Evolutionary conservation across 2,329 filamentous ascomycete genomes (phyloP), one percentile per base, ranked within the genome.

Genomic region (Piedraia hortae): DNA sequence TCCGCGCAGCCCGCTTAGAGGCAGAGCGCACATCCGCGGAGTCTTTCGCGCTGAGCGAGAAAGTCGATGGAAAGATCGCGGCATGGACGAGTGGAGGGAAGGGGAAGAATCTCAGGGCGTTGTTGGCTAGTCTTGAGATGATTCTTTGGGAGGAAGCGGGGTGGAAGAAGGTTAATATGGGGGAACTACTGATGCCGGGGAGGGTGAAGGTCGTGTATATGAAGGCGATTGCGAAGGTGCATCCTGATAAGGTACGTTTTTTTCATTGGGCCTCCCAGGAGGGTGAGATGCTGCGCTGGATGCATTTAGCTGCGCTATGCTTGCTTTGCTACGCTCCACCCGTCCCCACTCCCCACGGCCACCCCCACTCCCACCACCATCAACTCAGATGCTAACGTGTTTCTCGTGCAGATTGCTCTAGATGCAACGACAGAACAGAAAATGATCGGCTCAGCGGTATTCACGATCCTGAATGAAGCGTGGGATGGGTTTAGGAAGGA

Each of bases 171-270:
- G 69, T 93, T 25, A 78, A 77, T 14, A 64, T 97, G 63, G 70
- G 80, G 31, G 85, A 97, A 50, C 47, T 97, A 34, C 71, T 97
- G 23, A 61, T 90, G 58, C 67, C 78, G 15, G 78, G 74, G 34
- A 90, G 82, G 55, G 85, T 93, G 44, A 97, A 97, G 61, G 70
- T 97, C 31, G 57, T 73, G 28, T 97, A 97, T 43, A 93, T 97
- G 85, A 91, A 90, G 60, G 85, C 82, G 4, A 93, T 97, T 57
- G 75, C 70, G 6, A 93, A 91, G 56, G 85, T 85, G 34, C 85
- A 97, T 56, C 85, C 85, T 28, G 85, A 97, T 46, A 97, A 97
- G 70, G 85, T 91, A 56, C 47, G 63, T 27, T 19, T n/a, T 12
- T 3, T n/a, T n/a, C n/a, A n/a, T n/a, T n/a, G 4, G 23, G 7